Evolutionary conservation across 2,329 filamentous ascomycete genomes (phyloP).

Genomic region (Penicillium sp.): DNA sequence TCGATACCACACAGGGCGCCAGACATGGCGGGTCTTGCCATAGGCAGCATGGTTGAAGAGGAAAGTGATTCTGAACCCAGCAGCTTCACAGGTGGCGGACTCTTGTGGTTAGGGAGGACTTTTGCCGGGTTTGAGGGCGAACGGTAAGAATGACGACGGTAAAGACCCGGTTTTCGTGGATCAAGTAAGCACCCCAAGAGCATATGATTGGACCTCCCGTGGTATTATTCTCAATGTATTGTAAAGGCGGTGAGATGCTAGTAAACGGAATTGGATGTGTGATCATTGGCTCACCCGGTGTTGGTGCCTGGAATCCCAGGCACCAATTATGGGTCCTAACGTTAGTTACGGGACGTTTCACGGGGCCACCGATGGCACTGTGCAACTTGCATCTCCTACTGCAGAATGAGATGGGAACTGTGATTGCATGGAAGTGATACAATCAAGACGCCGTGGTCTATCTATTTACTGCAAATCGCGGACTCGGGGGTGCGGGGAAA

Average conservation of each 20-base stretch:
- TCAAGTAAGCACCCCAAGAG: slow-evolving; percentile 14
- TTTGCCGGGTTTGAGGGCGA: slow-evolving; percentile 17
- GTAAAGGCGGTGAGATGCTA: slow-evolving; percentile 22
- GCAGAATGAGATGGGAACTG: background rate
- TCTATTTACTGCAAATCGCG: background rate
- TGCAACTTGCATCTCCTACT: background rate
- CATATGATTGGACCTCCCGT: slow-evolving; percentile 1
- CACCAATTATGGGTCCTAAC: background rate
- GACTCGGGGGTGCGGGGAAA: background rate
- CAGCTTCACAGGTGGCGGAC: slow-evolving; percentile 20
- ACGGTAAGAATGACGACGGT: slow-evolving; percentile 17
- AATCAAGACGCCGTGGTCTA: background rate
- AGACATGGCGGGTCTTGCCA: slow-evolving; percentile 26
- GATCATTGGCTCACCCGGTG: slow-evolving; percentile 13
- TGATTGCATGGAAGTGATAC: background rate
- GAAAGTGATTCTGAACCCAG: slow-evolving; percentile 1
- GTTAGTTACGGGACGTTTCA: background rate
- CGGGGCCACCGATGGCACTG: background rate
- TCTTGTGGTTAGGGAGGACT: slow-evolving; percentile 21
- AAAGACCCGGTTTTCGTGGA: slow-evolving; percentile 7
- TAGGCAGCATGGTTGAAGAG: slow-evolving; percentile 25
- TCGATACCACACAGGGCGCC: slow-evolving; percentile 30
- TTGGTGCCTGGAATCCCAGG: background rate
- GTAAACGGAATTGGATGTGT: slow-evolving; percentile 19
- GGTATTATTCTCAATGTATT: slow-evolving; percentile 11